Evolutionary conservation across 1,284 basidiomycete species (phyloP), one percentile per base, ranked within the genome.

Genomic region (Melampsora occidentalis): DNA sequence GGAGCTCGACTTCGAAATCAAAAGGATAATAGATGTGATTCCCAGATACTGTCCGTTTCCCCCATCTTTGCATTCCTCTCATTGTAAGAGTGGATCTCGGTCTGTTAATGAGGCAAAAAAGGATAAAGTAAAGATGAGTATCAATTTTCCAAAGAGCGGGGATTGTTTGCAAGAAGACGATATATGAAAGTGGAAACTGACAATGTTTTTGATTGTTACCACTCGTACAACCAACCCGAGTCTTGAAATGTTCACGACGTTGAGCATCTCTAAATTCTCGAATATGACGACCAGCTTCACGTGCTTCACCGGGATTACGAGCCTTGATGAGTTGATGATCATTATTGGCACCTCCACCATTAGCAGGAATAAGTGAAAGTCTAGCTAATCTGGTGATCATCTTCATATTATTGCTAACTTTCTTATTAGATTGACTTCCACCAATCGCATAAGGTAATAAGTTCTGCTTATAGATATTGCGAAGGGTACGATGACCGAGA

Each of bases 251-350:
- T 82, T 97, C 91, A 77, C 88, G 87, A 69, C 88, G 86, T 79
- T 86, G 88, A 81, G 91, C 89, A 82, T 97, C 96, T 77, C 91
- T 86, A 84, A 92, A 93, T 81, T 95, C 90, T 75, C 89, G 87
- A 0, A 93, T 88, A 84, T 97, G 93, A 71, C 92, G 87, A 61
- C 90, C 93, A 18, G 96, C 97, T 84, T 97, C 92, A 77, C 88
- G 88, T 2, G 97, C 97, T 84, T 99, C 95, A 2, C 97, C 97
- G 16, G 88, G 87, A 85, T 98, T 98, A 64, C 93, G 87, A n/a
- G 93, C 94, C 83, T 91, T 93, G 78, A 97, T 87, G 14, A 94
- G 89, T 28, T 59, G 53, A 59, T n/a, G 53, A 22, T 59, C 53
- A 59, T 28, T 9, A 59, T 6, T 14, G 18, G 53, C 51, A 12